phyloP scores from a whole-genome alignment of 345 rosid genomes.

The Aegle marmelos region DNA sequence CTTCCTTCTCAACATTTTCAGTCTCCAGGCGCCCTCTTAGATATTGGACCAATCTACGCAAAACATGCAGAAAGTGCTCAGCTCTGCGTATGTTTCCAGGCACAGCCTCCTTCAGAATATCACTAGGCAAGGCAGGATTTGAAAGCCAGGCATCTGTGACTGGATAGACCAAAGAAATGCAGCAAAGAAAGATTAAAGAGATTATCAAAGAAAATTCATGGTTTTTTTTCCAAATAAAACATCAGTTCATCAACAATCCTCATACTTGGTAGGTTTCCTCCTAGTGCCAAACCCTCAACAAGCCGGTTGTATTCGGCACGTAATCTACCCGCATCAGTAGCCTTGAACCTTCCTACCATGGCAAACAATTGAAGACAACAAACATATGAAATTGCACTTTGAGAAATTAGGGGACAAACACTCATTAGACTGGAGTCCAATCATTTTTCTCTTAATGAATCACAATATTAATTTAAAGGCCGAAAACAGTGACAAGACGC shows the following conservation, averaged over 20 bases:
- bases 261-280: conserved; percentile 86
- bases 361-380: conserved; percentile 39
- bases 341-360: conserved; percentile 99
- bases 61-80: conserved; percentile 89
- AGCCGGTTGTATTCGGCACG: conserved; percentile 92
- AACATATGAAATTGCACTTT: conserved; percentile 25
- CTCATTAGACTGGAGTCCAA: conserved; percentile 6
- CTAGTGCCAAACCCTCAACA: conserved; percentile 87
- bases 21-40: conserved; percentile 70
- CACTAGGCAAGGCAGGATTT: conserved; percentile 97
- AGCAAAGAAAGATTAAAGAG: neutral
- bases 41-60: conserved; percentile 88
- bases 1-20: conserved; percentile 89
- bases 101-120: conserved; percentile 91
- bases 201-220: neutral
- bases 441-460: neutral
- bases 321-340: conserved; percentile 89
- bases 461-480: neutral
- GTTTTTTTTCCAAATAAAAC: neutral
- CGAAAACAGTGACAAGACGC: neutral
- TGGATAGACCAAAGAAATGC: conserved; percentile 22
- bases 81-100: conserved; percentile 98
- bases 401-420: neutral
- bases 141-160: conserved; percentile 89
- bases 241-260: conserved; percentile 9